Percentiles rank a stretch among this genome's conserved stretches.
These are phyloP conservation scores for Aphanomyces invadans DNA, from an alignment of 352 stramenopile genomes.

Conservation along the genomic window DNA sequence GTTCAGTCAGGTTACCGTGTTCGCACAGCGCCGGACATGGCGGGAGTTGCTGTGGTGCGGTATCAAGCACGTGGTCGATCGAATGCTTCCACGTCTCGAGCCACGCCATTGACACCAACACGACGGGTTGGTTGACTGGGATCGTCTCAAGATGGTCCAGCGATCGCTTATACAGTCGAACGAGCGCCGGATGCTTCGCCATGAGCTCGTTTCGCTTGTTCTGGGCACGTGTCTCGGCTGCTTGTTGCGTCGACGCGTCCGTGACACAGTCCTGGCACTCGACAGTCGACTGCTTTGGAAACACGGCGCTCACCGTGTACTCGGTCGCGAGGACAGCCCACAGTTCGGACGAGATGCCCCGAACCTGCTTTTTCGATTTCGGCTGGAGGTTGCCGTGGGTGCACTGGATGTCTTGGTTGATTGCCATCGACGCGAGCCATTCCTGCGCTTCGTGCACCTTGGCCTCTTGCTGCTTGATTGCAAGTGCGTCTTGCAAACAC, in stretches of 20 bases:
- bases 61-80: conserved; percentile 57
- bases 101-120: conserved; percentile 53
- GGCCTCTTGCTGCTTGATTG: conserved; percentile 19
- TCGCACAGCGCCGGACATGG: conserved; percentile 39
- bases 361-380: conserved; percentile 59
- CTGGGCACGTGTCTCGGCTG: conserved; percentile 43
- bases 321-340: conserved; percentile 62
- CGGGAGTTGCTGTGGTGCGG: conserved; percentile 32
- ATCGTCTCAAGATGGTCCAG: conserved; percentile 29
- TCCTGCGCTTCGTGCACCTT: conserved; percentile 25
- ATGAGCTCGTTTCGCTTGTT: conserved; percentile 55
- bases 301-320: conserved; percentile 32
- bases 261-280: conserved; percentile 48
- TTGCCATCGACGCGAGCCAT: conserved; percentile 32
- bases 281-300: conserved; percentile 32
- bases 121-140: conserved; percentile 35
- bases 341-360: conserved; percentile 36
- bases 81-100: conserved; percentile 57
- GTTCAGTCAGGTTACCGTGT: conserved; percentile 38
- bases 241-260: conserved; percentile 42
- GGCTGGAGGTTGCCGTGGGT: conserved; percentile 53
- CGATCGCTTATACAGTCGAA: conserved; percentile 46
- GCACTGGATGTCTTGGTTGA: conserved; percentile 76
- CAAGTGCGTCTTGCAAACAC: conserved; percentile 12
- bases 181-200: conserved; percentile 33